Percentiles rank a stretch among this genome's conserved stretches.
phyloP scores from a whole-genome alignment of 345 rosid genomes.

The Murraya koenigii region DNA sequence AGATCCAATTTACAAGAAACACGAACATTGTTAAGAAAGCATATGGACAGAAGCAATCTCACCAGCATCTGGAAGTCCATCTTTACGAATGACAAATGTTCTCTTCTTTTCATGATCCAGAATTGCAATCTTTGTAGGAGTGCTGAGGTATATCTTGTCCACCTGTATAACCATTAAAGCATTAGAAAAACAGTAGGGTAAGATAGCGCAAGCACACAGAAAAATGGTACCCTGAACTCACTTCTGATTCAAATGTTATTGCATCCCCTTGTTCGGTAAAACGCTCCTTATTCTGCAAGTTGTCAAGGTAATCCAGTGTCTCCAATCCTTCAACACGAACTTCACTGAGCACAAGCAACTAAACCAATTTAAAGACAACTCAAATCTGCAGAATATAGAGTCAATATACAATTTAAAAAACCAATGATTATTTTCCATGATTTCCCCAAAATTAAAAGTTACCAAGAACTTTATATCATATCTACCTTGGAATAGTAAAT shows the following conservation, averaged over 20 bases:
- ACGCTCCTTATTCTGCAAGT: conserved; percentile 73
- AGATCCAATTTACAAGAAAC: not conserved
- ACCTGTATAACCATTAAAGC: conserved; percentile 34
- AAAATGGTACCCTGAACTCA: conserved; percentile 28
- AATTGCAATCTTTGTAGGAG: conserved; percentile 90
- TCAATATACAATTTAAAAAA: not conserved
- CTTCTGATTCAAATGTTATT: conserved; percentile 89
- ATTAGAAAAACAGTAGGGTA: conserved; percentile 4
- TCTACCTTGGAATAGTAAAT: not conserved
- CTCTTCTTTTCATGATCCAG: conserved; percentile 95
- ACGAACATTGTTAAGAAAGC: not conserved
- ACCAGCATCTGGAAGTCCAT: conserved; percentile 99
- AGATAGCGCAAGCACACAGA: not conserved
- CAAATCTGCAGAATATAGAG: not conserved
- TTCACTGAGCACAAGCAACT: conserved; percentile 61
- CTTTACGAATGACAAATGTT: conserved; percentile 88
- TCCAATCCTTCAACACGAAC: conserved; percentile 95
- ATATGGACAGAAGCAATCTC: conserved; percentile 21
- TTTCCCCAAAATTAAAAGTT: not conserved
- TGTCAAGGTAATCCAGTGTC: conserved; percentile 92
- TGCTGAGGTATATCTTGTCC: conserved; percentile 80
- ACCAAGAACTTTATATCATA: not conserved
- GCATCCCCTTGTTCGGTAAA: conserved; percentile 97
- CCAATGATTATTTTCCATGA: not conserved
- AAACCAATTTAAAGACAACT: conserved; percentile 5